Percentiles rank a stretch among this genome's conserved stretches.
Conservation (phyloP, 805 yeast species). For the Teunomyces lycoperdinae region DNA sequence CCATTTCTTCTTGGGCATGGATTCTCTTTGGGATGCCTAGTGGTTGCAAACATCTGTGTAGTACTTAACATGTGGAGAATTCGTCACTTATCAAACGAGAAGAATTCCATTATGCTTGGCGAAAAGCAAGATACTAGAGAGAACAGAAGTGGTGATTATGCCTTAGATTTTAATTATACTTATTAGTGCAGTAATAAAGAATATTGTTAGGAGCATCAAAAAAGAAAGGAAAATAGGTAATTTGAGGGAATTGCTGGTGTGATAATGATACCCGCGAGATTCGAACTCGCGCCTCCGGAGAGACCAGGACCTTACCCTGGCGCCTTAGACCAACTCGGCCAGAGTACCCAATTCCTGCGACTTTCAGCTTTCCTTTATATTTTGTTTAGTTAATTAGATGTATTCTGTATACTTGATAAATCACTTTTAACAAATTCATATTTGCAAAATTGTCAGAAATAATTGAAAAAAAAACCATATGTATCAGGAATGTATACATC, state of each 20-base stretch:
- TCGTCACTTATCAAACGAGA: constrained; percentile 4
- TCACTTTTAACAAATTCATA: too few relatives aligned
- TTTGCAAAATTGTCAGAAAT: too few relatives aligned
- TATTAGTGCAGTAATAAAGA: constrained; percentile 4
- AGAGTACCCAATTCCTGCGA: constrained; percentile 18
- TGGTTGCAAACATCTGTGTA: constrained; percentile 17
- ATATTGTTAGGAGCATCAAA: neutral
- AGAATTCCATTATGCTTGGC: constrained; percentile 16
- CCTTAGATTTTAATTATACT: constrained; percentile 18
- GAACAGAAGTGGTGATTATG: constrained; percentile 19
- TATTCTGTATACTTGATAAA: too few relatives aligned
- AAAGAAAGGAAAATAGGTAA: constrained; percentile 12
- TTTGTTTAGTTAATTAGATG: neutral
- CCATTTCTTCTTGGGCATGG: constrained; percentile 41
- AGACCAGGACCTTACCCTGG: constrained; percentile 23
- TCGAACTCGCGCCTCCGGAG: constrained; percentile 22
- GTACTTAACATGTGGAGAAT: constrained; percentile 14
- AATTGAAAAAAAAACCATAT: too few relatives aligned
- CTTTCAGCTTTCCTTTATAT: neutral
- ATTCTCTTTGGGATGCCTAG: constrained; percentile 36
- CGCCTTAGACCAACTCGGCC: constrained; percentile 23
- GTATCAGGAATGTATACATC: too few relatives aligned
- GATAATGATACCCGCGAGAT: constrained; percentile 20
- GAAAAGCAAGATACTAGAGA: constrained; percentile 15
- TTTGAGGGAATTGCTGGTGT: constrained; percentile 16